phyloP scores from a whole-genome alignment of 805 yeast genomes.

The Saccharomycopsis javanensis region DNA sequence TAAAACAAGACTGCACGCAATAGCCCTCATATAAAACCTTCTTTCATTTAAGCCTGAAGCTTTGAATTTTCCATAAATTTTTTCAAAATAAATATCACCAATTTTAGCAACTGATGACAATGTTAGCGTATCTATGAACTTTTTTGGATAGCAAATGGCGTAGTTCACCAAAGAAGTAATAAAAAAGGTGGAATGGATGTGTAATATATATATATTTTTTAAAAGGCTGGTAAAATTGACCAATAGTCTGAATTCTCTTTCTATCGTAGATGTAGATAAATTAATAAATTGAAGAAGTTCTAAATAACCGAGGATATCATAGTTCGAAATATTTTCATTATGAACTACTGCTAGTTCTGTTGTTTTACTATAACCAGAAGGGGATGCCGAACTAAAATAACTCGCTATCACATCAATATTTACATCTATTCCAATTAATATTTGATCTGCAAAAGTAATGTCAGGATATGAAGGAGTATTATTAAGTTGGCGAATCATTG shows the following conservation, averaged over 20 bases:
- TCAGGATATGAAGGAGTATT: conserved; percentile 16
- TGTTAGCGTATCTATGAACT: conserved; percentile 10
- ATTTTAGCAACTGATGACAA: conserved; percentile 6
- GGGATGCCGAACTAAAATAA: conserved; percentile 13
- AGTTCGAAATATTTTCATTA: conserved; percentile 7
- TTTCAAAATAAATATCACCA: conserved; percentile 17
- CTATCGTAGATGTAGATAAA: conserved; percentile 5
- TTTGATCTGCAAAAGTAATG: conserved; percentile 9
- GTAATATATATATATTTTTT: conserved; percentile 8
- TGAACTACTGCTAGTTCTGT: conserved; percentile 11
- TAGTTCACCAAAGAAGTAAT: conserved; percentile 11
- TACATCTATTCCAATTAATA: conserved; percentile 16
- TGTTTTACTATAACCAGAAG: conserved; percentile 13
- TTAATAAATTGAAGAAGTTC: conserved; percentile 12
- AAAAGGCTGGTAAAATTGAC: conserved; percentile 5
- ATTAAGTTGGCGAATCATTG: conserved; percentile 11
- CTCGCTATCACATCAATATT: conserved; percentile 13
- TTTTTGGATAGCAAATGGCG: conserved; percentile 8
- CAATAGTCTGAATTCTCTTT: conserved; percentile 12
- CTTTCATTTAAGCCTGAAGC: conserved; percentile 7
- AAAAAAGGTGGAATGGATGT: conserved; percentile 14
- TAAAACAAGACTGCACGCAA: conserved; percentile 12
- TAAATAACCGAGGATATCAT: conserved; percentile 13
- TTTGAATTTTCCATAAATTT: conserved; percentile 9
- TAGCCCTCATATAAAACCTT: conserved; percentile 10